Evolutionary conservation across 2,329 filamentous ascomycete genomes (phyloP).

Genomic region (Exophiala lecanii-corni): DNA sequence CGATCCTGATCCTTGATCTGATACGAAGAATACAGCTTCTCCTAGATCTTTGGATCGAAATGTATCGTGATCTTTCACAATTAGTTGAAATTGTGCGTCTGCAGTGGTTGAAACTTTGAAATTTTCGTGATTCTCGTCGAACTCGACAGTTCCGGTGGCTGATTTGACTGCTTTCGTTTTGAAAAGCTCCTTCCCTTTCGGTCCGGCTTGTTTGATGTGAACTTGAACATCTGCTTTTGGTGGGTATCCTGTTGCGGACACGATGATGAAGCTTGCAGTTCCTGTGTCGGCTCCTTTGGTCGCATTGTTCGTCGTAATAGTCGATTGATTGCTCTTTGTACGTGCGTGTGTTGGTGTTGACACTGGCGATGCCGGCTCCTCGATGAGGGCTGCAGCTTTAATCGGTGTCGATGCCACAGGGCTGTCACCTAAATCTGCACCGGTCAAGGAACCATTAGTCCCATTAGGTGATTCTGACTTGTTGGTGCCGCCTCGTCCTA

Average conservation of each 20-base stretch:
- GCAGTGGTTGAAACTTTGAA: conserved; percentile 75
- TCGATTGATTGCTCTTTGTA: conserved; percentile 45
- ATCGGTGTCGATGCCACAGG: conserved; percentile 20
- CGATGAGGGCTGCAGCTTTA: conserved; percentile 12
- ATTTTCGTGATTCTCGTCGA: conserved; percentile 61
- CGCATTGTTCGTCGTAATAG: conserved; percentile 47
- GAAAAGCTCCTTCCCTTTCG: conserved; percentile 71
- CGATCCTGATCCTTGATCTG: conserved; percentile 63
- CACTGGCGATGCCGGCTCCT: conserved; percentile 15
- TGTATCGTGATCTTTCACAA: conserved; percentile 77
- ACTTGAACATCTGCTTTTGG: conserved; percentile 74
- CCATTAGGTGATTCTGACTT: conserved; percentile 27
- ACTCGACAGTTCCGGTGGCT: conserved; percentile 57
- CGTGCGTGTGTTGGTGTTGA: conserved; percentile 37
- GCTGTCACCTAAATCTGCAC: conserved; percentile 10
- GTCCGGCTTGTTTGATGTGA: conserved; percentile 60
- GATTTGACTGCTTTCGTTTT: conserved; percentile 91
- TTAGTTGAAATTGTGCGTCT: conserved; percentile 79
- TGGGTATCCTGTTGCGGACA: conserved; percentile 75
- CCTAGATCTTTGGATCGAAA: conserved; percentile 84
- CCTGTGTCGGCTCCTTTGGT: conserved; percentile 58
- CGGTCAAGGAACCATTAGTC: conserved; percentile 11
- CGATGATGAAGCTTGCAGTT: conserved; percentile 72
- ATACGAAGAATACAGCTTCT: conserved; percentile 85
- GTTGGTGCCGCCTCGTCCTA: conserved; percentile 64